Evolutionary conservation across 2,329 filamentous ascomycete species (phyloP), one percentile per base, ranked within the genome.

Genomic region (Verticillium albo-atrum): DNA sequence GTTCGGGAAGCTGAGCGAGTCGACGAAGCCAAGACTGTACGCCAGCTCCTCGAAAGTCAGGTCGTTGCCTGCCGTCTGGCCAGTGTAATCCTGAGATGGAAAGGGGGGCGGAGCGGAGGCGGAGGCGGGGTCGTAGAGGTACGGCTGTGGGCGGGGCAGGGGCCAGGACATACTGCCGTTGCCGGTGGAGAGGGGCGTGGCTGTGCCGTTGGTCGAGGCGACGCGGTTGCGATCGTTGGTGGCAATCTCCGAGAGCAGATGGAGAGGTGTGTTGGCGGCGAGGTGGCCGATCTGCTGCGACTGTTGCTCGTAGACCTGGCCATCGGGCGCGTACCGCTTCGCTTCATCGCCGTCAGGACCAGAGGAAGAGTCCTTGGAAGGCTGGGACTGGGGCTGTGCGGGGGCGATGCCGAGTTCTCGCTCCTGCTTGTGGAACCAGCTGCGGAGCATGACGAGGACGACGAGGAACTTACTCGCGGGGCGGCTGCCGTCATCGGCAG

Each of bases 391-490:
- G n/a, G n/a, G n/a, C n/a, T n/a, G n/a, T n/a, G n/a, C n/a, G n/a
- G 20, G 2, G 17, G 20, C n/a, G 10, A 30, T 35, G 15, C 42
- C 59, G 25, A 53, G 35, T 23, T 58, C 64, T 59, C 76, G 74
- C 56, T 71, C 73, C 60, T 82, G 79, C 64, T 85, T 77, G 67
- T 82, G 71, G 69, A 89, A 90, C 89, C 89, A 91, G 27, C 80
- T 83, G 50, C 84, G 84, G 27, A 93, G 74, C 86, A 92, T 89
- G 55, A 82, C 77, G 10, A 92, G 75, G 6, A 92, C 86, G 60
- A 90, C 79, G 2, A 89, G 77, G 63, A 92, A 92, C 71, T 91
- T 92, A 55, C 81, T 79, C 0, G 88, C 84, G 0, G 88, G 85
- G 1, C 87, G 80, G 52, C 85, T 90, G 61, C 82, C 83, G 56